Conservation (phyloP, 768 basidiomycete species). For the Lentinula sp. region DNA sequence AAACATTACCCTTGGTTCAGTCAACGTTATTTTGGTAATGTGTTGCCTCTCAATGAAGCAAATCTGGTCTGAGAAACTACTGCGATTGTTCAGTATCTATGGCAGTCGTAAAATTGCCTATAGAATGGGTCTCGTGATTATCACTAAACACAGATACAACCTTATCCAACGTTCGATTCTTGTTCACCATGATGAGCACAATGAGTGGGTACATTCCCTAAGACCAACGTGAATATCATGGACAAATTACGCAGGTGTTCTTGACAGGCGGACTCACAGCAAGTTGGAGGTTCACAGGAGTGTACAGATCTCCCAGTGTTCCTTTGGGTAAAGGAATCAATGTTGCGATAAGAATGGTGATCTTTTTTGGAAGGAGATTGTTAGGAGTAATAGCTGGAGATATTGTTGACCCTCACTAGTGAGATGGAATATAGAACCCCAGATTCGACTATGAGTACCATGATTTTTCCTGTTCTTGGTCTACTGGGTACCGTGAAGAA, state of each 20-base stretch:
- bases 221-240: background rate
- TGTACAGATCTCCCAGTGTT: slow-evolving; percentile 13
- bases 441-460: slow-evolving; percentile 8
- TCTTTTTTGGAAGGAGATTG: background rate
- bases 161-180: background rate
- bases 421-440: slow-evolving; percentile 7
- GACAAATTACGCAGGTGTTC: background rate
- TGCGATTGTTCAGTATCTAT: background rate
- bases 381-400: background rate
- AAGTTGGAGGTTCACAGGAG: slow-evolving; percentile 11
- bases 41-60: background rate
- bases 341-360: slow-evolving; percentile 4
- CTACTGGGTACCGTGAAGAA: background rate
- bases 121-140: background rate
- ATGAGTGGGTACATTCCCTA: slow-evolving; percentile 9
- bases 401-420: background rate
- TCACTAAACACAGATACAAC: background rate
- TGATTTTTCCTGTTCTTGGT: background rate
- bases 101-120: background rate
- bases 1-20: too few species aligned
- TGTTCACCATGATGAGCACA: slow-evolving; percentile 6
- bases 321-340: slow-evolving; percentile 8
- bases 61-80: background rate
- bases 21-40: too few species aligned
- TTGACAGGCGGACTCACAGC: slow-evolving; percentile 4